A percentile compares a stretch with the other conserved stretches of the same genome.
Conservation (phyloP, 305 asterid genomes). For the Solanum hybrid region DNA sequence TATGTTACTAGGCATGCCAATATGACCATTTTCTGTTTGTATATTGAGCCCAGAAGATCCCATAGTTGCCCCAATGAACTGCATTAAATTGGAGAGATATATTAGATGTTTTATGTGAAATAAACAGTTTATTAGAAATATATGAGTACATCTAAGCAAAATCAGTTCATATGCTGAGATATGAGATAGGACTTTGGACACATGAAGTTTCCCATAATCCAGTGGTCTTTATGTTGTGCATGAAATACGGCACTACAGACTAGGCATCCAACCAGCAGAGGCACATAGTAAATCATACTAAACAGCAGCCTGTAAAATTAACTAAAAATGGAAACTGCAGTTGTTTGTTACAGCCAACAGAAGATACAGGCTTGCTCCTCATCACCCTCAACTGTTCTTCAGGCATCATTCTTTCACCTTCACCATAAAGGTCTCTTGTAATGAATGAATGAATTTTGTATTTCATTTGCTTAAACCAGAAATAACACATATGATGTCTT, state of each 20-base stretch:
- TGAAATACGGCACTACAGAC: background rate
- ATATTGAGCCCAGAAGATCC: slow-evolving; percentile 73
- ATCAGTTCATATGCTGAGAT: background rate
- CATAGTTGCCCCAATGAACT: slow-evolving; percentile 91
- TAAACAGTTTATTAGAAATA: background rate
- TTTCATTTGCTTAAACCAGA: background rate
- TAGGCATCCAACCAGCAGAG: background rate
- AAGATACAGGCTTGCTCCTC: background rate
- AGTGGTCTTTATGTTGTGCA: background rate
- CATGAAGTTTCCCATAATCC: background rate
- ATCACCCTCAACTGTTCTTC: background rate
- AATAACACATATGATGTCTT: background rate
- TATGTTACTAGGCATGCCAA: slow-evolving; percentile 71
- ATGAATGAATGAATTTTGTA: background rate
- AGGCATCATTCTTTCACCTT: background rate
- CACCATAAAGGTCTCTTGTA: background rate
- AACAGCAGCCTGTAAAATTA: background rate
- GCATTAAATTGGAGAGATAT: slow-evolving; percentile 8
- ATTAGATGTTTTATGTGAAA: background rate
- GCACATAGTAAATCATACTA: background rate
- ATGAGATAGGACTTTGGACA: background rate
- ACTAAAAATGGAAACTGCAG: background rate
- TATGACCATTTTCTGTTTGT: slow-evolving; percentile 60
- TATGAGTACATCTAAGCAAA: background rate
- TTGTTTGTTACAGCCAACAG: background rate